Base-by-base conservation (phyloP, 2,329 filamentous ascomycete species). In the Xylariaceae sp. region DNA sequence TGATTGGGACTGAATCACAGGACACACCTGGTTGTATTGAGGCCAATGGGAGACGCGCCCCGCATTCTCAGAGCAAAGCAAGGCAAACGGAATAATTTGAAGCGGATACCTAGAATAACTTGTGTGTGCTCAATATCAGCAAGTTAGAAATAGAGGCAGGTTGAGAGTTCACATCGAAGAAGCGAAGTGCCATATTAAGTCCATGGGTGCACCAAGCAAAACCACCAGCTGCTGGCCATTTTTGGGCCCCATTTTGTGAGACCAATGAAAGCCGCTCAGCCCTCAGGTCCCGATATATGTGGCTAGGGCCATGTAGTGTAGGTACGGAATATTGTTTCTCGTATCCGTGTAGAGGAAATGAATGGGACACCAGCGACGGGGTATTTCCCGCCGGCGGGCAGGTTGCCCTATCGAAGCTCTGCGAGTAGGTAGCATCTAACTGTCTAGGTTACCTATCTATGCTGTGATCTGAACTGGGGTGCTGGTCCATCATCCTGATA, bases 221-320 rank as follows among this genome's bases (percentile, higher is more conserved):
- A n/a, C n/a, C 40, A 21, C 19, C 36, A 47, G 37, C 29, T 36
- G 47, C 22, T 51, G 47, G 44, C 47, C 30, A 47, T 10, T 42
- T 29, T 32, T 47, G 44, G 48, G 30, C 43, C 39, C 48, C 22
- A 9, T 10, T n/a, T 36, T 47, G 13, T 19, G 49, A 55, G 55
- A 47, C 52, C 55, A 57, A 55, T 55, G 19, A 43, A 37, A 54
- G 45, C 54, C 37, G 48, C 54, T 43, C 47, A 18, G 39, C 26
- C 34, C 19, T 8, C 32, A 9, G 34, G 32, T 48, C 34, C 32
- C 42, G 30, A 34, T 47, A 47, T 47, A 29, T 51, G 44, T 41
- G 40, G 39, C 47, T 32, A 42, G 40, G 45, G n/a, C 32, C 43
- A 34, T 42, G 45, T 42, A 29, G 43, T 41, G 39, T 41, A 41